Percentiles rank a stretch among this genome's conserved stretches.
These are phyloP conservation scores for Aureobasidium sp. DNA, from an alignment of 2,329 filamentous ascomycete species.

Conservation along the genomic window DNA sequence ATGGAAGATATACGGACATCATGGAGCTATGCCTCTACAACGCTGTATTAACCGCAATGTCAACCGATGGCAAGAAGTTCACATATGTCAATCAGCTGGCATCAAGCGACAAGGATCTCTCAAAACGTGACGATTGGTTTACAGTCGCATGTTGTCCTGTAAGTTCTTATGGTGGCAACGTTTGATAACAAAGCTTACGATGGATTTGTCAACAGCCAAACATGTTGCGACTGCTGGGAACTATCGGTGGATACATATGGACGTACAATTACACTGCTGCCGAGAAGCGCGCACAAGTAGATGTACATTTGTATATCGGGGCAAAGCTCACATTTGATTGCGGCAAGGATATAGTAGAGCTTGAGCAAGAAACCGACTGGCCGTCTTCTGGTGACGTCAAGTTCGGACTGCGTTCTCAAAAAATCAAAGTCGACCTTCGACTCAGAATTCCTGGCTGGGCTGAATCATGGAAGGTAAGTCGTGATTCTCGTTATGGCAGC, in stretches of 20 bases:
- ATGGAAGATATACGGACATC: slow-evolving; percentile 50
- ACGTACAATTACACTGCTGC: slow-evolving; percentile 30
- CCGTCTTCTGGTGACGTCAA: slow-evolving; percentile 50
- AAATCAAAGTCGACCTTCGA: slow-evolving; percentile 36
- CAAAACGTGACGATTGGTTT: slow-evolving; percentile 51
- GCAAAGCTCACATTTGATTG: slow-evolving; percentile 39
- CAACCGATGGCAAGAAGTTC: slow-evolving; percentile 47
- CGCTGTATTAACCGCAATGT: slow-evolving; percentile 50
- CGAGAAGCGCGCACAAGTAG: slow-evolving; percentile 33
- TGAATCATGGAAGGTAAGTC: slow-evolving; percentile 23
- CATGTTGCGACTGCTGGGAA: slow-evolving; percentile 49
- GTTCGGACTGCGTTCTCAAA: slow-evolving; percentile 37
- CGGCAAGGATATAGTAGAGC: slow-evolving; percentile 29
- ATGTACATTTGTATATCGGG: slow-evolving; percentile 52
- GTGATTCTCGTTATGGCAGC: neutral
- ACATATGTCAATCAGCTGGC: slow-evolving; percentile 57
- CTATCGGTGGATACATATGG: slow-evolving; percentile 53
- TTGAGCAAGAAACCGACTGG: slow-evolving; percentile 50
- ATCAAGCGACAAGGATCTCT: slow-evolving; percentile 45
- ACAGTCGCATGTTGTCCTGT: slow-evolving; percentile 52
- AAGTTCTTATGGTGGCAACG: neutral
- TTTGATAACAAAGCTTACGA: neutral
- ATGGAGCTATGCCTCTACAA: slow-evolving; percentile 59
- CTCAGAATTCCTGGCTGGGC: slow-evolving; percentile 53
- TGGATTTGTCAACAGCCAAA: slow-evolving; percentile 30